These are phyloP conservation scores for Sarcomyxa edulis DNA, from an alignment of 768 basidiomycete species.

Conservation along the genomic window DNA sequence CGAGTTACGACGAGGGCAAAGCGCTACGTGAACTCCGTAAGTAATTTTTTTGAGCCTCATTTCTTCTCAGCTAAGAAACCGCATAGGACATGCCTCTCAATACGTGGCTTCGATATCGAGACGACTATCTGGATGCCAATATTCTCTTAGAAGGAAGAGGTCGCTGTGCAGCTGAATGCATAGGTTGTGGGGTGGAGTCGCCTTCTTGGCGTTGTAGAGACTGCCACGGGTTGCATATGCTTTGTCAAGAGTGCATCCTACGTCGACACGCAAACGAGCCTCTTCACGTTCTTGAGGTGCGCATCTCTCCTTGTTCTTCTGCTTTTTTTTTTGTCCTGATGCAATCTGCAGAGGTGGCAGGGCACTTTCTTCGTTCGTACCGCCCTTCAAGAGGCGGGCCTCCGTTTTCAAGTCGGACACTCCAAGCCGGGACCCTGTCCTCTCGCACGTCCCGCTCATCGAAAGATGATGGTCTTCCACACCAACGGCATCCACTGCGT, in stretches of 20 bases:
- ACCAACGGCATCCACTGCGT: constrained; percentile 18
- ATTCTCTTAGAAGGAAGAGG: constrained; percentile 13
- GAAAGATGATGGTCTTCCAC: constrained; percentile 11
- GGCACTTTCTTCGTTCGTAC: constrained; percentile 10
- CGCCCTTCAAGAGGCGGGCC: constrained; percentile 4
- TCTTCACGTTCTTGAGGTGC: constrained; percentile 5
- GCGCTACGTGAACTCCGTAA: constrained; percentile 11
- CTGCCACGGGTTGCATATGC: constrained; percentile 7
- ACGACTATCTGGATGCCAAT: constrained; percentile 9
- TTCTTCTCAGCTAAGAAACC: too few relatives aligned
- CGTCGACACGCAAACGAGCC: constrained; percentile 8
- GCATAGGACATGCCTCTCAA: constrained; percentile 13
- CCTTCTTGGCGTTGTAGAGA: constrained; percentile 9
- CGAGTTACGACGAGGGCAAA: too few relatives aligned
- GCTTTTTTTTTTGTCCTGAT: neutral
- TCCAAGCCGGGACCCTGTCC: constrained; percentile 8
- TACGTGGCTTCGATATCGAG: constrained; percentile 9
- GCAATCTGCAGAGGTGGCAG: constrained; percentile 16
- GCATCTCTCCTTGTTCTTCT: neutral
- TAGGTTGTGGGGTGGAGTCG: neutral
- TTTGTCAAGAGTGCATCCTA: constrained; percentile 11
- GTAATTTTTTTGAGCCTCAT: constrained; percentile 1
- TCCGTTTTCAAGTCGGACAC: constrained; percentile 18
- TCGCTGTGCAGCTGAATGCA: constrained; percentile 6
- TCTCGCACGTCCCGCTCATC: neutral